A percentile compares a stretch with the other conserved stretches of the same genome.
Conservation (phyloP, 768 basidiomycete genomes). For the Russula compacta region DNA sequence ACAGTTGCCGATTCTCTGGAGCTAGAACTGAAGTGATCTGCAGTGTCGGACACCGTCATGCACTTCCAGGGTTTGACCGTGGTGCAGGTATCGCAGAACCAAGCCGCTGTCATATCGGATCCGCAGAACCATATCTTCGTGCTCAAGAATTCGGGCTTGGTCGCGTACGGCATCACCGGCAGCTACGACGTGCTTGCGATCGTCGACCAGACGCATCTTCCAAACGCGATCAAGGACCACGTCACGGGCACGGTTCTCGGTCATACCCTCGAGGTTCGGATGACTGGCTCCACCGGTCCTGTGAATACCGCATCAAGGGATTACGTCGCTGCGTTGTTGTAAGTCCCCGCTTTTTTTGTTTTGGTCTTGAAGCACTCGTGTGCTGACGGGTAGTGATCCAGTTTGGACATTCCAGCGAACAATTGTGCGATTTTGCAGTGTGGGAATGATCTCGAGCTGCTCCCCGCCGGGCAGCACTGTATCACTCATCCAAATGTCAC, state of each 20-base stretch:
- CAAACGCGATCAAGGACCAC: constrained; percentile 47
- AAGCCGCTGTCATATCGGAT: constrained; percentile 70
- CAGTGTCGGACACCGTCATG: constrained; percentile 72
- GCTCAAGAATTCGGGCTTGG: constrained; percentile 69
- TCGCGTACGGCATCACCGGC: constrained; percentile 67
- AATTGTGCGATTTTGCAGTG: constrained; percentile 81
- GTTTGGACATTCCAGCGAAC: constrained; percentile 75
- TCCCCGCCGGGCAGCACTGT: constrained; percentile 76
- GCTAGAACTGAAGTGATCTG: background rate
- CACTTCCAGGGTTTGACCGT: constrained; percentile 72
- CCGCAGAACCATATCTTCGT: constrained; percentile 75
- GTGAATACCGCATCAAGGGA: constrained; percentile 33
- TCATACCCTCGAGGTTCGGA: constrained; percentile 68
- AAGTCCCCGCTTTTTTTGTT: constrained; percentile 22
- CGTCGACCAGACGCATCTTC: constrained; percentile 77
- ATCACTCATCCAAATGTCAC: constrained; percentile 81
- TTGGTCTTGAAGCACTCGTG: background rate
- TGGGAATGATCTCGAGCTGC: constrained; percentile 68
- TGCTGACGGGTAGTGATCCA: constrained; percentile 22
- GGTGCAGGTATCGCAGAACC: constrained; percentile 85
- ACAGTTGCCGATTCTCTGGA: background rate
- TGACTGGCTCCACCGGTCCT: constrained; percentile 43
- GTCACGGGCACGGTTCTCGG: constrained; percentile 59
- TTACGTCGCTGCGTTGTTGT: constrained; percentile 77
- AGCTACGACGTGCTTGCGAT: constrained; percentile 69